Base-by-base conservation (phyloP, 2,329 filamentous ascomycete species). In the Hortaea werneckii region DNA sequence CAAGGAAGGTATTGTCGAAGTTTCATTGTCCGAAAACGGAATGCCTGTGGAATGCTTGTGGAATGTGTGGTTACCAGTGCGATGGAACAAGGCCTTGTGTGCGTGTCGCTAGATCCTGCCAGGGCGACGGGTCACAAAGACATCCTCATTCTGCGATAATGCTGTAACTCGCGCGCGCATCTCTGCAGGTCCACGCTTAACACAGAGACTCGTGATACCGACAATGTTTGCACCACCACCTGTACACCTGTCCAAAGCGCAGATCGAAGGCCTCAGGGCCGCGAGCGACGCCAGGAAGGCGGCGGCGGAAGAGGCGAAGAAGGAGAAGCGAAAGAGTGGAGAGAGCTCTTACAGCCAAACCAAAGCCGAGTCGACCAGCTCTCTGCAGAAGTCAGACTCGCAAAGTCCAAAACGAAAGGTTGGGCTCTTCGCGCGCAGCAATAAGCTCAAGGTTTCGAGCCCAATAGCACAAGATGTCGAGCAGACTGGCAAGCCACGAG, bases 1-100 rank as follows among this genome's bases (percentile, higher is more conserved):
- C 20, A 20, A 20, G 20, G 20, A 20, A 20, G 20, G 20, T 20
- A 20, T 20, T 20, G 20, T 20, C 20, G 20, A 20, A 20, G 20
- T 20, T 20, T 20, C 8, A 44, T n/a, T 29, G 12, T 6, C 43
- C 38, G 43, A 41, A 41, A 41, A 26, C 43, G 43, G 43, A 13
- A 32, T n/a, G 29, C 27, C 12, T 30, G 28, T 41, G 49, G 51
- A 53, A 53, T 54, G 51, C 46, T 50, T 51, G 28, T 41, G 49
- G 51, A 53, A 53, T 54, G 51, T 44, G 48, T 51, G 45, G 49
- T 35, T 44, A 45, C 45, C 47, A 40, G 37, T 13, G n/a, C 27
- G 10, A 20, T 37, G 46, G 46, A 7, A 44, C 37, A 44, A 44
- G 32, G 41, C 41, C 50, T 54, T 54, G 20, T 20, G 20, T 54